phyloP scores from a whole-genome alignment of 1,284 basidiomycete species.

The Rhodofomes roseus region DNA sequence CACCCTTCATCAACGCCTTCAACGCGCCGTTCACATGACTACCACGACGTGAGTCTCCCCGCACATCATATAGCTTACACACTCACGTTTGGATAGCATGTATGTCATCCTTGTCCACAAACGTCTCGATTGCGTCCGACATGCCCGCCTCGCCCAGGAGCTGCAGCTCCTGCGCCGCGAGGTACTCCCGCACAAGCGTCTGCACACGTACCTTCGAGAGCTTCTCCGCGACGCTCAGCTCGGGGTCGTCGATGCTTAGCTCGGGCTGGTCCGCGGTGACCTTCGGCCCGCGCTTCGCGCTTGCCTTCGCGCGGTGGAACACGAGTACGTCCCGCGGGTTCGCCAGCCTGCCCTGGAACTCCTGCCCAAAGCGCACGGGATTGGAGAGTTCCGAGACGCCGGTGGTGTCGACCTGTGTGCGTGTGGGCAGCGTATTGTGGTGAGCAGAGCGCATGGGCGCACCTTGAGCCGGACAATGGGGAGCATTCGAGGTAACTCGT shows the following conservation, averaged over 20 bases:
- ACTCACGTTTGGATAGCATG: conserved; percentile 86
- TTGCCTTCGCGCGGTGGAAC: conserved; percentile 83
- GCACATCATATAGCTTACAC: too few relatives aligned
- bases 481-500: conserved; percentile 67
- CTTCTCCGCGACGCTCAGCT: conserved; percentile 62
- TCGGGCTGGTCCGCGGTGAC: conserved; percentile 67
- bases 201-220: conserved; percentile 67
- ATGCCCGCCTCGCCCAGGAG: conserved; percentile 83
- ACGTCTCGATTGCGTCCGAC: conserved; percentile 88
- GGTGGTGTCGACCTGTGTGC: conserved; percentile 80
- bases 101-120: conserved; percentile 93
- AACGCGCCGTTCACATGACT: conserved; percentile 72
- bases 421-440: neutral
- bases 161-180: conserved; percentile 87
- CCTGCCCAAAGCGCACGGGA: conserved; percentile 94
- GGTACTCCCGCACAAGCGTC: conserved; percentile 83
- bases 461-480: conserved; percentile 89
- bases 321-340: conserved; percentile 93
- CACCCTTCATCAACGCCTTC: conserved; percentile 61
- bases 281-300: conserved; percentile 42
- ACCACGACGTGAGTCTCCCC: neutral
- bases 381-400: conserved; percentile 89
- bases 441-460: conserved; percentile 3
- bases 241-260: conserved; percentile 72
- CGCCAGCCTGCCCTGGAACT: conserved; percentile 88